Evolutionary conservation across 495 filamentous ascomycete genomes (phyloP), one percentile per base, ranked within the genome.

Genomic region (Niebla homalea): DNA sequence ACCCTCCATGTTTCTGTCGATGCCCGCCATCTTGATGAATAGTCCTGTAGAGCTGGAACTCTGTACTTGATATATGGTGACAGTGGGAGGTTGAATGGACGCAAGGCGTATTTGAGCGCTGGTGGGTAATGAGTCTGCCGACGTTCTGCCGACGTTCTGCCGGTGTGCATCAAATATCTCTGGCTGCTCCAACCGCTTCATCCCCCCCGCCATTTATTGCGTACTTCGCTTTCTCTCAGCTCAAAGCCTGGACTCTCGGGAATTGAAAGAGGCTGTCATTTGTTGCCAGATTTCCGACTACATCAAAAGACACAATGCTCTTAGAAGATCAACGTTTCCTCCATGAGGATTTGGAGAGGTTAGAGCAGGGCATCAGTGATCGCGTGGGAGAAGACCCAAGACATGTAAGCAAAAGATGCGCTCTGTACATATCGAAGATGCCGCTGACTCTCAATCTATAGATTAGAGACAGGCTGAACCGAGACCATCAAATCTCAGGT

Each of bases 311-410:
- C 62, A 76, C 41, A 14, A 92, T 93, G 87, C 65, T 93, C 52
- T 68, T 94, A 47, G 92, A 98, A 71, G 88, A 96, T 50, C 84
- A 96, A 66, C 74, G 92, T 57, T 88, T 84, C 60, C 74, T 95
- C 52, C 89, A 94, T 53, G 92, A 98, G 77, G 90, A 97, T 64
- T 71, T 96, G 18, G 92, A 98, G 73, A 76, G 93, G 53, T 72
- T 97, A 43, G 92, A 97, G 70, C 86, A 92, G 65, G 92, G 86
- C 29, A 84, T 96, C 58, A 84, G 85, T 20, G 92, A 97, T 62
- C 83, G 90, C 52, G 77, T 88, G 45, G 72, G 81, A 39, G 86
- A 94, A 51, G 87, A 96, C 49, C 89, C 89, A 21, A 84, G 83
- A 69, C 83, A 89, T 61, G 89, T 93, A 71, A 60, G 79, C 76